Conservation (phyloP, 2,329 filamentous ascomycete genomes). For the Nothophoma quercina region DNA sequence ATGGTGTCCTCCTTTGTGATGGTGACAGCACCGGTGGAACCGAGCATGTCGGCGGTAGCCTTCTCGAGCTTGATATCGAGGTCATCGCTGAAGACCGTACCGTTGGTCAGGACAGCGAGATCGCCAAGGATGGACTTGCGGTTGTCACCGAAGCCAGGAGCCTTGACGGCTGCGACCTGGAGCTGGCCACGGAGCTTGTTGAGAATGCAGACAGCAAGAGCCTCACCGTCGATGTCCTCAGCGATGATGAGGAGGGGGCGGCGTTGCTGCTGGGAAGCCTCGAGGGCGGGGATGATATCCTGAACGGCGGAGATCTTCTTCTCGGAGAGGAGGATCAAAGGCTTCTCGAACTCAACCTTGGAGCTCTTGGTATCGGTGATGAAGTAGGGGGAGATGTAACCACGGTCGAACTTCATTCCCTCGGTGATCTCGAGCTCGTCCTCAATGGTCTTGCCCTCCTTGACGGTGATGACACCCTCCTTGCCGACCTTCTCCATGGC, state of each 20-base stretch:
- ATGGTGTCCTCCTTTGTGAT: constrained; percentile 99
- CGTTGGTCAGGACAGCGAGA: constrained; percentile 93
- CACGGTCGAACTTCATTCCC: constrained; percentile 99
- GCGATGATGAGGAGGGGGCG: constrained; percentile 97
- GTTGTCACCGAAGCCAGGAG: constrained; percentile 99
- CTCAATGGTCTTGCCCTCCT: constrained; percentile 98
- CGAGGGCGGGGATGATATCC: constrained; percentile 97
- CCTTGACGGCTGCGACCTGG: constrained; percentile 98
- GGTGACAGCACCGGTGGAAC: constrained; percentile 96
- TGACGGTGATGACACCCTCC: constrained; percentile 99
- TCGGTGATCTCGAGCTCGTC: constrained; percentile 99
- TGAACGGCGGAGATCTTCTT: constrained; percentile 99
- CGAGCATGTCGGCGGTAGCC: constrained; percentile 93
- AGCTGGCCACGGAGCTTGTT: constrained; percentile 99
- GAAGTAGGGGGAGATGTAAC: constrained; percentile 98
- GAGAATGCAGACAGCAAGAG: constrained; percentile 96
- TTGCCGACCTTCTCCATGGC: constrained; percentile 99
- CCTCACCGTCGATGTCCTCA: constrained; percentile 98
- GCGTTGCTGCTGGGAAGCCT: constrained; percentile 94
- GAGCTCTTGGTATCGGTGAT: constrained; percentile 99
- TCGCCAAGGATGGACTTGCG: constrained; percentile 99
- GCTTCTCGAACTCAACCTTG: constrained; percentile 99
- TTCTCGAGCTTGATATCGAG: constrained; percentile 99
- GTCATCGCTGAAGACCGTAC: constrained; percentile 97
- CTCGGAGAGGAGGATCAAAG: constrained; percentile 96